Base-by-base conservation (phyloP, 2,329 filamentous ascomycete species). In the Biscogniauxia mediterranea region DNA sequence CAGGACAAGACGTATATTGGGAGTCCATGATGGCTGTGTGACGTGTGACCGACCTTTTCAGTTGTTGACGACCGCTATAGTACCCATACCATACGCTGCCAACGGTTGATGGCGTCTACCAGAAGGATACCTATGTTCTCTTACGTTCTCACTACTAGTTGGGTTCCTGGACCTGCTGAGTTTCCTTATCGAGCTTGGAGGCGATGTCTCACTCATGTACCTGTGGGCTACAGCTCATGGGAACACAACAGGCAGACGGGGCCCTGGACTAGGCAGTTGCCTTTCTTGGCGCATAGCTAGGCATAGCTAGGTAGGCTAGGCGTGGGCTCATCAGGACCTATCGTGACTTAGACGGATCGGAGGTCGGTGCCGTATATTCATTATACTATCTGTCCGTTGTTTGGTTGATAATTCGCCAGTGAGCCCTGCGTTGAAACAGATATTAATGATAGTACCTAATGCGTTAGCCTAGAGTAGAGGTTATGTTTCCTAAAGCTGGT, bases 261-360 rank as follows among this genome's bases (percentile, higher is more conserved):
- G 15, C 42, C 54, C 54, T 26, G 54, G n/a, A n/a, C n/a, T n/a
- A n/a, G n/a, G n/a, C n/a, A 55, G 54, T 49, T 55, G 26, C 54
- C 54, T 23, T 21, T 55, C 54, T 55, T 55, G 54, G 54, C 53
- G 21, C 25, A 20, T 54, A 21, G 46, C 46, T 19, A 50, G 28
- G 28, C 38, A 46, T 15, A 46, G 38, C 17, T n/a, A 32, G 28
- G 28, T 13, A 46, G 15, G 38, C 17, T 25, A 52, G 23, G 50
- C 19, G 19, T 52, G 50, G 50, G 8, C 50, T 20, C 50, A 2
- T 17, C 50, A 52, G 50, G 11, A n/a, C 38, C 38, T 46, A 46
- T 46, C 38, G 17, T 32, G 28, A 32, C 28, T 32, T 32, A 9
- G 28, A 32, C 28, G 11, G 28, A 32, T 32, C 28, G 28, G 11